A percentile compares a stretch with the other conserved stretches of the same genome.
Evolutionary conservation across 140 eudicot genomes (phyloP).

Genomic region (Flaveria floridana): DNA sequence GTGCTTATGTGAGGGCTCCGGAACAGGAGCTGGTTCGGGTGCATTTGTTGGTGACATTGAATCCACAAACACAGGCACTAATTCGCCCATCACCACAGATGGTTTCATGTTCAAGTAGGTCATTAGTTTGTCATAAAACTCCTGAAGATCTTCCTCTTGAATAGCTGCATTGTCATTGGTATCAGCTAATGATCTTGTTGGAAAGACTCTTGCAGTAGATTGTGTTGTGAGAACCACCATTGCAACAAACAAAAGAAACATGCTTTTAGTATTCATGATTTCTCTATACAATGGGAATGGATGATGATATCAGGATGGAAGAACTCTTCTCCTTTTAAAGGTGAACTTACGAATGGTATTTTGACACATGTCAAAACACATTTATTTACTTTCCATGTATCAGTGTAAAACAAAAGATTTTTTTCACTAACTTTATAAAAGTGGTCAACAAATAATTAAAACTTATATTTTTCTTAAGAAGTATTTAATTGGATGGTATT

Average conservation of each 20-base stretch:
- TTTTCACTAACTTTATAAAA: neutral
- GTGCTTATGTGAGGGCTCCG: slow-evolving; percentile 25
- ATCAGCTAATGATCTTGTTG: slow-evolving; percentile 11
- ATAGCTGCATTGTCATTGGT: neutral
- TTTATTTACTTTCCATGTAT: neutral
- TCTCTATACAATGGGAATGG: neutral
- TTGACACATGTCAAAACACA: neutral
- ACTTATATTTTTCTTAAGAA: neutral
- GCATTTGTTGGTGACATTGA: slow-evolving; percentile 27
- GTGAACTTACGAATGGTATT: neutral
- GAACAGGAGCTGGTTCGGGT: slow-evolving; percentile 27
- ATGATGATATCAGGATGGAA: slow-evolving; percentile 6
- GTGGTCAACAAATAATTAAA: slow-evolving; percentile 11
- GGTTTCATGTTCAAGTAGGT: slow-evolving; percentile 7
- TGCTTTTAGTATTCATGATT: slow-evolving; percentile 20
- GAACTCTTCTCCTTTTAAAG: slow-evolving; percentile 21
- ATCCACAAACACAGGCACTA: neutral
- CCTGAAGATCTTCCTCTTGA: slow-evolving; percentile 14
- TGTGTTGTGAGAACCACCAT: slow-evolving; percentile 32
- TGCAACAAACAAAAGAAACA: slow-evolving; percentile 22
- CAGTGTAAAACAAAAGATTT: slow-evolving; percentile 15
- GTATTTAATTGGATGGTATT: slow-evolving; percentile 1
- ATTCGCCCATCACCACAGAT: slow-evolving; percentile 2
- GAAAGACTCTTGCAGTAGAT: slow-evolving; percentile 29
- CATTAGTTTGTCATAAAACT: neutral